These are phyloP conservation scores for Lyophyllum semitale DNA, from an alignment of 768 basidiomycete genomes.

Conservation along the genomic window DNA sequence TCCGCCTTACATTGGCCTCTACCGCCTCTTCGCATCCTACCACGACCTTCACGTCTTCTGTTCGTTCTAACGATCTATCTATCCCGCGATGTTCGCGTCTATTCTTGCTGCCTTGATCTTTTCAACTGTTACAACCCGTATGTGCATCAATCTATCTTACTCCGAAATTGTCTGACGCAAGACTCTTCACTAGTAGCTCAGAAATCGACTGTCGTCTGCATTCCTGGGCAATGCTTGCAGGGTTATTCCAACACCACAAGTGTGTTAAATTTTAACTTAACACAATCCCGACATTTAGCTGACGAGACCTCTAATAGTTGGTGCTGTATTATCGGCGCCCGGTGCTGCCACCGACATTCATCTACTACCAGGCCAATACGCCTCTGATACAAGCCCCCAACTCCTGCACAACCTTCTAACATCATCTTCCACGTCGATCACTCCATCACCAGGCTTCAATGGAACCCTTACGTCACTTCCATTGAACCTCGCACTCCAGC, in stretches of 20 bases:
- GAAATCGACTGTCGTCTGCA: constrained; percentile 51
- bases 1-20: not conserved
- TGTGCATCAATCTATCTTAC: not conserved
- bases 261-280: constrained; percentile 19
- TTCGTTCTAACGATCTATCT: constrained; percentile 14
- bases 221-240: constrained; percentile 73
- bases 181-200: constrained; percentile 14
- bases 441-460: constrained; percentile 58
- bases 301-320: constrained; percentile 41
- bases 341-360: constrained; percentile 47
- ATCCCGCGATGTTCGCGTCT: constrained; percentile 24
- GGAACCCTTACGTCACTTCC: constrained; percentile 50
- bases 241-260: constrained; percentile 64
- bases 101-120: constrained; percentile 9
- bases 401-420: constrained; percentile 59
- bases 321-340: constrained; percentile 54
- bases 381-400: constrained; percentile 58
- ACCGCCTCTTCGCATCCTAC: constrained; percentile 20
- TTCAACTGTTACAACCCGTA: constrained; percentile 10
- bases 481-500: constrained; percentile 53
- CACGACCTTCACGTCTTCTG: constrained; percentile 21
- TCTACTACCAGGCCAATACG: constrained; percentile 64
- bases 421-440: constrained; percentile 50
- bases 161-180: not conserved
- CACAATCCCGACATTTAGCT: not conserved